These are phyloP conservation scores for Larix kaempferi DNA, from an alignment of 75 land plant genomes.

Conservation along the genomic window DNA sequence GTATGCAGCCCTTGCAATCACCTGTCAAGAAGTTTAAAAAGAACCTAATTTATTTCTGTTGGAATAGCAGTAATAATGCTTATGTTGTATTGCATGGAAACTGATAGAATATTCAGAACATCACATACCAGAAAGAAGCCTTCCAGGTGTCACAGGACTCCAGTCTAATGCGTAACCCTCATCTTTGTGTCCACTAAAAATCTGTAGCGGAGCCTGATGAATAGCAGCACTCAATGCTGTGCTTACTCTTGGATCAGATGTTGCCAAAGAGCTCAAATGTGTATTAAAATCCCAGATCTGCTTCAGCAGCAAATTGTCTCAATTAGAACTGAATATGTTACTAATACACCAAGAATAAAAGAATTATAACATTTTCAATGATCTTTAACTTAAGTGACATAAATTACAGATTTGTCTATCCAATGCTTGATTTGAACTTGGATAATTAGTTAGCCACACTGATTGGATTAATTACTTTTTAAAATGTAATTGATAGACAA, in stretches of 20 bases:
- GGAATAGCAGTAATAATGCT: background rate
- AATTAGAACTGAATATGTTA: background rate
- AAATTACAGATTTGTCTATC: no score
- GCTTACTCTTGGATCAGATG: slow-evolving; percentile 41
- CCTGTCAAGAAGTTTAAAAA: slow-evolving; percentile 30
- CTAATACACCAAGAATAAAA: background rate
- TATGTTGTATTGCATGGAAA: background rate
- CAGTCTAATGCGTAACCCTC: slow-evolving; percentile 98
- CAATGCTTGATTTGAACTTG: no score
- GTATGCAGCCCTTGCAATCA: slow-evolving; percentile 83
- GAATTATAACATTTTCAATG: no score
- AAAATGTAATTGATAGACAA: no score
- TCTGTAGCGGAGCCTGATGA: slow-evolving; percentile 68
- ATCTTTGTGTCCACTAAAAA: slow-evolving; percentile 84
- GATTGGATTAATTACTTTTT: no score
- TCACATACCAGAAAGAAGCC: slow-evolving; percentile 75
- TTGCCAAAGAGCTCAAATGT: slow-evolving; percentile 64
- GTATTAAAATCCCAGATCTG: slow-evolving; percentile 92
- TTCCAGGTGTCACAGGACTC: slow-evolving; percentile 79
- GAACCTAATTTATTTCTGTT: background rate
- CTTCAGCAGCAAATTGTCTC: background rate
- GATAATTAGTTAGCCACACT: no score
- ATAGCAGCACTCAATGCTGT: slow-evolving; percentile 24
- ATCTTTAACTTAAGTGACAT: no score
- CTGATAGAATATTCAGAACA: background rate